Conservation (phyloP, 768 basidiomycete genomes). For the Suillus decipiens region DNA sequence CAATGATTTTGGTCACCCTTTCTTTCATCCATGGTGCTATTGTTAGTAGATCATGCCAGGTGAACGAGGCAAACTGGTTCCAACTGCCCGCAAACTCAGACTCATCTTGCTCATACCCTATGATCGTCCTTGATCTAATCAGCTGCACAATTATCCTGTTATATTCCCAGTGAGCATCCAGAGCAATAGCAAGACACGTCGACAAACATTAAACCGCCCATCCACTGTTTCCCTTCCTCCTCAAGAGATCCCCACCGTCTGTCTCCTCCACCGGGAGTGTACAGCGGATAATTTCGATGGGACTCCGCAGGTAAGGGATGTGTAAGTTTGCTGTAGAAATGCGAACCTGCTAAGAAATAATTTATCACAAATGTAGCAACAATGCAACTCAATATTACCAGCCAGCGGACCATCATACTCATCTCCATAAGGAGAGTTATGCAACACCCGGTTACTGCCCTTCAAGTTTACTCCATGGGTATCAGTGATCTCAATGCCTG, state of each 20-base stretch:
- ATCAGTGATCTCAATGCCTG: constrained; percentile 50
- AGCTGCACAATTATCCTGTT: constrained; percentile 66
- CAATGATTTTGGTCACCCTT: constrained; percentile 60
- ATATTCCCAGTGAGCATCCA: constrained; percentile 9
- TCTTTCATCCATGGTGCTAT: constrained; percentile 83
- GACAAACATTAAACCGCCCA: constrained; percentile 67
- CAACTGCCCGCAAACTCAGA: constrained; percentile 51
- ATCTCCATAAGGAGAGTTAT: constrained; percentile 5
- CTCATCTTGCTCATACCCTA: constrained; percentile 44
- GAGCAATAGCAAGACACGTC: constrained; percentile 9
- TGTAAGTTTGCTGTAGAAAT: constrained; percentile 43
- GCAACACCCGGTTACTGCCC: background rate
- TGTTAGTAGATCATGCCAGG: constrained; percentile 65
- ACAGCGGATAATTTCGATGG: constrained; percentile 70
- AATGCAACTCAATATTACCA: constrained; percentile 10
- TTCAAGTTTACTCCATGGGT: constrained; percentile 2
- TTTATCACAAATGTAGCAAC: constrained; percentile 8
- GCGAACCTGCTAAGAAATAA: constrained; percentile 6
- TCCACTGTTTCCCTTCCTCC: constrained; percentile 69
- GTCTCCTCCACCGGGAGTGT: constrained; percentile 70
- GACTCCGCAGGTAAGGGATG: constrained; percentile 57
- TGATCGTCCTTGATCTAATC: constrained; percentile 42
- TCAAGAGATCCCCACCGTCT: constrained; percentile 62
- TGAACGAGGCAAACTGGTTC: constrained; percentile 69
- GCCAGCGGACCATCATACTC: constrained; percentile 5